Percentiles rank a stretch among this genome's conserved stretches.
Evolutionary conservation across 2,329 filamentous ascomycete species (phyloP).

Genomic region (Ophiosphaerella korrae): DNA sequence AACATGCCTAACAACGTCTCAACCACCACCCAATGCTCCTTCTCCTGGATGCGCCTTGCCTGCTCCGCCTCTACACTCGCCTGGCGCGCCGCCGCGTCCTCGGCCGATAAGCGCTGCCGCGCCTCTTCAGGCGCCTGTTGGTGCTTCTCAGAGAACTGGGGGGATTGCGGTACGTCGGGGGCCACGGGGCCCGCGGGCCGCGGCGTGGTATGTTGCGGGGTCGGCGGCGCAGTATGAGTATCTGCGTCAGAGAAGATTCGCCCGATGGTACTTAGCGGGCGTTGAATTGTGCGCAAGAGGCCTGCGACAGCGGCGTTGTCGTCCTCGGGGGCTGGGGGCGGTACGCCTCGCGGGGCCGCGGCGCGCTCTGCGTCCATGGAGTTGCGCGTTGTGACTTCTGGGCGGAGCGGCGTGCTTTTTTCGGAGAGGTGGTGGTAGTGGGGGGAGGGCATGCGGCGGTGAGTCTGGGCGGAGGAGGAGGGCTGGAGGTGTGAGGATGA

Average conservation of each 20-base stretch:
- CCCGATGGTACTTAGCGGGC: slow-evolving; percentile 86
- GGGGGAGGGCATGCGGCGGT: slow-evolving; percentile 50
- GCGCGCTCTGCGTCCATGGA: slow-evolving; percentile 66
- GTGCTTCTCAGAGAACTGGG: slow-evolving; percentile 15
- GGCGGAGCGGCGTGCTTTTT: slow-evolving; percentile 57
- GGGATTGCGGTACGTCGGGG: too few relatives aligned
- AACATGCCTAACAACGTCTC: slow-evolving; percentile 97
- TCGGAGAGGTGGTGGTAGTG: slow-evolving; percentile 51
- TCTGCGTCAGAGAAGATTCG: slow-evolving; percentile 85
- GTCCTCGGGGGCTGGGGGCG: slow-evolving; percentile 67
- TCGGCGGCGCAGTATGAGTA: slow-evolving; percentile 39
- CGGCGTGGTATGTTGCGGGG: slow-evolving; percentile 53
- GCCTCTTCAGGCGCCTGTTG: slow-evolving; percentile 33
- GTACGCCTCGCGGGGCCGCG: slow-evolving; percentile 59
- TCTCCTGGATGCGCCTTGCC: slow-evolving; percentile 77
- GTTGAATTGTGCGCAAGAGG: slow-evolving; percentile 86
- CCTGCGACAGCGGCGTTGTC: slow-evolving; percentile 78
- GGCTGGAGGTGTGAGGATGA: slow-evolving; percentile 19
- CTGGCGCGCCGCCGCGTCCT: slow-evolving; percentile 88
- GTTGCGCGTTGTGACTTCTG: slow-evolving; percentile 64
- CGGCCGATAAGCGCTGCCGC: slow-evolving; percentile 63
- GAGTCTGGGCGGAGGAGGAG: slow-evolving; percentile 26
- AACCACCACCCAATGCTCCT: slow-evolving; percentile 88
- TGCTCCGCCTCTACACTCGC: slow-evolving; percentile 89
- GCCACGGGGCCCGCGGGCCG: too few relatives aligned